Evolutionary conservation across 192 early-diverging fungal species (phyloP).

Genomic region (Umbelopsis sp.): DNA sequence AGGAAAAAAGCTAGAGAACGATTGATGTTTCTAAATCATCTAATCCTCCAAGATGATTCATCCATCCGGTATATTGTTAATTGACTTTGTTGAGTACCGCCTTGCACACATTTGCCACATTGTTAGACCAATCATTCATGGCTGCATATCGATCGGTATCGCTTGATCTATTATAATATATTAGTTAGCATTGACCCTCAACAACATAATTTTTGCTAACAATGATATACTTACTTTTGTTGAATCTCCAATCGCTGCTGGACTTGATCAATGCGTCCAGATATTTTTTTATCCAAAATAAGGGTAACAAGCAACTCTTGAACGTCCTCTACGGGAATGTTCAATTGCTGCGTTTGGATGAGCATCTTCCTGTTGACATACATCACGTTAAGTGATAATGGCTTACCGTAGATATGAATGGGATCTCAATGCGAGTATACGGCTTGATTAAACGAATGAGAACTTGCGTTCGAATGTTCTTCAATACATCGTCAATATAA

Average conservation of each 20-base stretch:
- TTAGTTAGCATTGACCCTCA: not conserved
- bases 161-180: constrained; percentile 46
- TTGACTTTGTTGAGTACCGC: constrained; percentile 59
- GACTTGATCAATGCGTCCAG: constrained; percentile 90
- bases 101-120: constrained; percentile 61
- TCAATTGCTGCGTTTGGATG: constrained; percentile 59
- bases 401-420: constrained; percentile 73
- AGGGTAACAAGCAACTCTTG: constrained; percentile 86
- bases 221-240: constrained; percentile 53
- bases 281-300: constrained; percentile 87
- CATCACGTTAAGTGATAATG: too few species aligned
- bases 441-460: constrained; percentile 83
- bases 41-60: too few species aligned
- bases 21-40: not conserved
- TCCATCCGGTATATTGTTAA: constrained; percentile 21
- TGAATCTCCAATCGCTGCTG: constrained; percentile 75
- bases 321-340: constrained; percentile 74
- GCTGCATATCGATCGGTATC: constrained; percentile 67
- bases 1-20: not conserved
- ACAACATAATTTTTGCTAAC: not conserved
- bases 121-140: constrained; percentile 72
- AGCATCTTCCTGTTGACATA: too few species aligned
- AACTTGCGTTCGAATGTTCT: constrained; percentile 92
- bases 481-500: constrained; percentile 91
- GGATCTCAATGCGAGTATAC: constrained; percentile 89